Conservation (phyloP, 306 rosid species). For the Styphnolobium japonicum region DNA sequence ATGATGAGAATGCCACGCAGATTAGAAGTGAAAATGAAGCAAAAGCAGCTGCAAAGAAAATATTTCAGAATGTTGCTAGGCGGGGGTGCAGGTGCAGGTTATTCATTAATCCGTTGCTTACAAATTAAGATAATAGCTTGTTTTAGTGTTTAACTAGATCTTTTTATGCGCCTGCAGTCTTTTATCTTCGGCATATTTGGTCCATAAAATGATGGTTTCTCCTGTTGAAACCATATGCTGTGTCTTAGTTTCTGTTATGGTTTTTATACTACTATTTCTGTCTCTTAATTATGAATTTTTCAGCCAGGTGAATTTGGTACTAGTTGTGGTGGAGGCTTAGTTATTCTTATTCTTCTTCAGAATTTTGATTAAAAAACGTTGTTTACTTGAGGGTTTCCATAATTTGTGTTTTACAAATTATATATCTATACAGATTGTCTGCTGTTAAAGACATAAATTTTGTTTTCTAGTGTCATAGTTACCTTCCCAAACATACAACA, state of each 20-base stretch:
- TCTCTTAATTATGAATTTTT: neutral
- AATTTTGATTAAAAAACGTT: neutral
- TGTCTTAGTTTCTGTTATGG: neutral
- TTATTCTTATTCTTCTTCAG: neutral
- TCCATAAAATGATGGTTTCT: too few relatives aligned
- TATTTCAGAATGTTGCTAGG: conserved; percentile 79
- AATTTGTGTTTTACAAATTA: neutral
- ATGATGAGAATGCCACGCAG: conserved; percentile 50
- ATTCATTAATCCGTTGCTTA: neutral
- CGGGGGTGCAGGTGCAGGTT: conserved; percentile 67
- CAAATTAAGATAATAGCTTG: neutral
- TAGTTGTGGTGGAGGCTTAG: too few relatives aligned
- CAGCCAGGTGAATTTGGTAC: neutral
- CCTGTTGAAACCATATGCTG: neutral
- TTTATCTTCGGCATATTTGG: neutral
- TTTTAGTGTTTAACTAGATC: neutral
- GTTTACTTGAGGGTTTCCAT: neutral
- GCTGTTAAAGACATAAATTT: neutral
- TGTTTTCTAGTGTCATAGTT: neutral
- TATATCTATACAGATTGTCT: too few relatives aligned
- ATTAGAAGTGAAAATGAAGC: conserved; percentile 80
- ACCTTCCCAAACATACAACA: neutral
- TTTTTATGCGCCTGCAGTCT: neutral
- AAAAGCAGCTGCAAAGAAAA: conserved; percentile 77
- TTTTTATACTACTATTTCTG: neutral